Conservation (phyloP, 1,284 basidiomycete genomes). For the Melampsora larici-populina region DNA sequence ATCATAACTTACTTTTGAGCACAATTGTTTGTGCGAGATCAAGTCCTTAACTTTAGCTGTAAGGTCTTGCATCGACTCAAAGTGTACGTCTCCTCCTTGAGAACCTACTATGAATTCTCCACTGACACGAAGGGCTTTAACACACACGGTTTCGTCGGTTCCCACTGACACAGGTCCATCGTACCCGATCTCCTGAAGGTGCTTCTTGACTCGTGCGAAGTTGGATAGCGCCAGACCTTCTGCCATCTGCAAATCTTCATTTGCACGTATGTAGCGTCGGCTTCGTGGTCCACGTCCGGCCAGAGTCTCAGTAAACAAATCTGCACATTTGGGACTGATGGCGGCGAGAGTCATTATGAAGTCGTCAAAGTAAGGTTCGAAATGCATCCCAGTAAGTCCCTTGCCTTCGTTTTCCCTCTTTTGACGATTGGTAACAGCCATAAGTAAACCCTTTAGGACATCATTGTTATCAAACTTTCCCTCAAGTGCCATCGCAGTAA, state of each 20-base stretch:
- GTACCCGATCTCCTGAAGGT: background rate
- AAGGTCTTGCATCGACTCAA: background rate
- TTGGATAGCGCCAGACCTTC: background rate
- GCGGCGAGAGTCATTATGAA: constrained; percentile 10
- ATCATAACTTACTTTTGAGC: background rate
- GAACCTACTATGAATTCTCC: constrained; percentile 8
- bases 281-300: background rate
- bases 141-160: background rate
- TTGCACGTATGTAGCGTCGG: background rate
- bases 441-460: background rate
- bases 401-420: background rate
- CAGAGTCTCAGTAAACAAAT: background rate
- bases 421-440: background rate
- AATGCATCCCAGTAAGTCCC: background rate
- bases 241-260: background rate
- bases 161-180: background rate
- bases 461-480: constrained; percentile 6
- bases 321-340: background rate
- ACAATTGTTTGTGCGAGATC: background rate
- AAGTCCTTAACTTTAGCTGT: background rate
- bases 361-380: background rate
- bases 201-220: background rate
- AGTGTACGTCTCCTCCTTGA: constrained; percentile 2
- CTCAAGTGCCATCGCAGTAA: background rate
- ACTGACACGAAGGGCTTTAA: background rate